phyloP scores from a whole-genome alignment of 192 early-diverging fungal species.

The Coemansia sp. region DNA sequence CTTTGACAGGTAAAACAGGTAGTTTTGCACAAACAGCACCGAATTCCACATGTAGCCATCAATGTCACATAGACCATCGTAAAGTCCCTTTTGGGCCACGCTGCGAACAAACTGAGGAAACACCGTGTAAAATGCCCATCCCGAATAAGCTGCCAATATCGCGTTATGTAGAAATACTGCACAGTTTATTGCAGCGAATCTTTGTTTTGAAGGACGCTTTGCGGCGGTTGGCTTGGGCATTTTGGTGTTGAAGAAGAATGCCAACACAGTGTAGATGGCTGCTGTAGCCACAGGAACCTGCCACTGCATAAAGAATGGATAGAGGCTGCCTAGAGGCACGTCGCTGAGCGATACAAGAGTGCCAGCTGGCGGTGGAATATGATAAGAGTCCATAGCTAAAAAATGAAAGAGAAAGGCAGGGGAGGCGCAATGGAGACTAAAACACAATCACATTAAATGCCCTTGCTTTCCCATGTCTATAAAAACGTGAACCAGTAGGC shows the following conservation, averaged over 20 bases:
- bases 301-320: conserved; percentile 71
- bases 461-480: too few species aligned
- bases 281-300: conserved; percentile 61
- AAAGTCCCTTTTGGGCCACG: conserved; percentile 52
- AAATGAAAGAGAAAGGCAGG: neutral
- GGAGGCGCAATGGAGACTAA: too few species aligned
- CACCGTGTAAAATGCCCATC: conserved; percentile 65
- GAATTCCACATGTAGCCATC: conserved; percentile 65
- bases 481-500: too few species aligned
- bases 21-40: conserved; percentile 58
- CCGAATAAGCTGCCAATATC: conserved; percentile 67
- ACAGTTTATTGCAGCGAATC: conserved; percentile 59
- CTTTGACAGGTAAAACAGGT: conserved; percentile 81
- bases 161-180: conserved; percentile 78
- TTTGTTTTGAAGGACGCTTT: neutral
- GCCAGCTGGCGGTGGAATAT: conserved; percentile 24
- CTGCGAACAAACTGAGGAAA: conserved; percentile 57
- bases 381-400: neutral
- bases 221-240: conserved; percentile 15
- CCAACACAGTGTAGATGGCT: conserved; percentile 51
- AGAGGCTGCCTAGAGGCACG: conserved; percentile 67
- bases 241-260: conserved; percentile 33
- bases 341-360: conserved; percentile 40
- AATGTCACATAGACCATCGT: conserved; percentile 64
- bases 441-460: too few species aligned